These are phyloP conservation scores for Cyclotella atomus DNA, from an alignment of 108 stramenopile genomes.

Conservation along the genomic window DNA sequence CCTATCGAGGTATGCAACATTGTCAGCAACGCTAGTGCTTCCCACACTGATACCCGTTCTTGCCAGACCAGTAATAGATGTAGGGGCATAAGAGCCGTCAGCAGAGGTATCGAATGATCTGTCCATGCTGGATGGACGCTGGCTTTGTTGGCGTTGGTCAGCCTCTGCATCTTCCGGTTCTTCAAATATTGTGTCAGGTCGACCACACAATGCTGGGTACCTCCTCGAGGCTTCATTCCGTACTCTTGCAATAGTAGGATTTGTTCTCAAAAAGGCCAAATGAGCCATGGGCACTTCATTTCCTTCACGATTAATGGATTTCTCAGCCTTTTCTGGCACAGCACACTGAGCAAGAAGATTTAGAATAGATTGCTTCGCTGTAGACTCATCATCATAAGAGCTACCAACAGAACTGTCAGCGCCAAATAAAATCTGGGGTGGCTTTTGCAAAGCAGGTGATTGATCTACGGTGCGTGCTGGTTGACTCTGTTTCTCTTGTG, in stretches of 20 bases:
- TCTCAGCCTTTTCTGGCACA: background rate
- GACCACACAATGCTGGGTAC: constrained; percentile 61
- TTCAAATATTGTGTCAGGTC: constrained; percentile 68
- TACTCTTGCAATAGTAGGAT: constrained; percentile 44
- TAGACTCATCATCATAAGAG: background rate
- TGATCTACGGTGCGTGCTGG: background rate
- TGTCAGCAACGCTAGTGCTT: constrained; percentile 64
- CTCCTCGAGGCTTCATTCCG: constrained; percentile 37
- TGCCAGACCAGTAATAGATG: constrained; percentile 5
- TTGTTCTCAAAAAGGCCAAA: constrained; percentile 64
- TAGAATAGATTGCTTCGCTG: constrained; percentile 49
- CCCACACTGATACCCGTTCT: constrained; percentile 12
- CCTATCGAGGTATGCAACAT: constrained; percentile 71
- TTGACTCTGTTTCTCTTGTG: background rate
- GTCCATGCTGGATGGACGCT: background rate
- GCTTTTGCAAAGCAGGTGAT: background rate
- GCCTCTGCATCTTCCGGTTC: constrained; percentile 37
- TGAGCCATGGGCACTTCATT: constrained; percentile 62
- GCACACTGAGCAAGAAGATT: constrained; percentile 55
- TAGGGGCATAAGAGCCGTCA: background rate
- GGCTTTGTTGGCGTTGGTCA: background rate
- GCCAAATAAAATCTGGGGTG: constrained; percentile 6
- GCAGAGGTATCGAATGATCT: constrained; percentile 3
- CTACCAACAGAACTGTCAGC: background rate
- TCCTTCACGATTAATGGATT: constrained; percentile 7